Base-by-base conservation (phyloP, 129 eudicot genomes). In the carrot (Daucus carota) region DNA sequence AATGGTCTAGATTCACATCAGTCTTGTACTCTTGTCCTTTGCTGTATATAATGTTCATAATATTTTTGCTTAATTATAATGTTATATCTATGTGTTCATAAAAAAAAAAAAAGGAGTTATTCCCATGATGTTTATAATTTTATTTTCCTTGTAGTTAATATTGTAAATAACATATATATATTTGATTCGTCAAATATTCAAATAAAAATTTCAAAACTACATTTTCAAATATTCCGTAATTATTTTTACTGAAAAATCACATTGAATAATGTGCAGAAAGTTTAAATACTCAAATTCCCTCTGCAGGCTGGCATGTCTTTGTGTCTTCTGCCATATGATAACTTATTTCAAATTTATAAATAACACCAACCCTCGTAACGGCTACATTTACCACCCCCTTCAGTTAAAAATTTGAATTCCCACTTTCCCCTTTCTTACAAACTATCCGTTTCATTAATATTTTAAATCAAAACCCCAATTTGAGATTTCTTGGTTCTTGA, bases 371-470 rank as follows among this genome's bases (percentile, higher is more conserved):
- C 5, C 72, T 47, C 70, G 17, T 81, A 88, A 88, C 92, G 92
- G 92, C 86, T 73, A 77, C 82, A 73, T 77, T 12, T 18, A 42
- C 76, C 73, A 50, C 87, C 85, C 79, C 74, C 54, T 50, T 47
- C 81, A 38, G 79, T 83, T 67, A 38, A 78, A 88, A 77, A 76
- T 85, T 88, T 81, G 84, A 83, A 85, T 33, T 80, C 47, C 28
- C 69, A 7, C 73, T 73, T 74, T 80, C 66, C 78, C 77, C 52
- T 63, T 48, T 44, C 78, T 48, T 69, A 31, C 60, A 42, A 73
- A 33, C 62, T 45, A 14, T 44, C 76, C 79, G 42, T 69, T 82
- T 59, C 33, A 50, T 59, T 59, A 24, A 59, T 59, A 50, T 82
- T 80, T 22, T 28, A 65, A 65, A 14, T 5, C 22, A 1, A 63